These are phyloP conservation scores for Penicillium argentinense DNA, from an alignment of 495 filamentous ascomycete species.

Conservation along the genomic window DNA sequence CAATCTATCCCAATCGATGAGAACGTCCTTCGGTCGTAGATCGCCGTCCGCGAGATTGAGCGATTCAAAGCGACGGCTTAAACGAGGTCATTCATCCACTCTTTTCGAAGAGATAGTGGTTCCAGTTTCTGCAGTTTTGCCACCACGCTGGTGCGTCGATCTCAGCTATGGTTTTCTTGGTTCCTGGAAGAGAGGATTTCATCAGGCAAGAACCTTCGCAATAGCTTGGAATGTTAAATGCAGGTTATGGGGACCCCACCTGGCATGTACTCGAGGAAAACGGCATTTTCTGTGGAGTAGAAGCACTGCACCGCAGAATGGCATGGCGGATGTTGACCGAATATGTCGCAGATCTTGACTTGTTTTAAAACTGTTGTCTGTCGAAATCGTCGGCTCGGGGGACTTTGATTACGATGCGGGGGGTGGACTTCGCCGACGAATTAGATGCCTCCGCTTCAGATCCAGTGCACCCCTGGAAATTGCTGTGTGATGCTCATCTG, in stretches of 20 bases:
- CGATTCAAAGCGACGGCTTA: slow-evolving; percentile 42
- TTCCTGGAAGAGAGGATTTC: slow-evolving; percentile 7
- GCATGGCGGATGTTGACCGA: slow-evolving; percentile 26
- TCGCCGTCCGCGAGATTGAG: slow-evolving; percentile 37
- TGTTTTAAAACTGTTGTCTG: slow-evolving; percentile 33
- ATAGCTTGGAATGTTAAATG: neutral
- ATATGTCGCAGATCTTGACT: slow-evolving; percentile 27
- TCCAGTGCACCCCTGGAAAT: slow-evolving; percentile 30
- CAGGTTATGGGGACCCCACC: slow-evolving; percentile 13
- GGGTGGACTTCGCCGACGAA: slow-evolving; percentile 39
- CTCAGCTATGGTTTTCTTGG: slow-evolving; percentile 5
- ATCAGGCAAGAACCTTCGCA: slow-evolving; percentile 5
- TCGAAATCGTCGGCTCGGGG: slow-evolving; percentile 28
- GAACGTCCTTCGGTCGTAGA: slow-evolving; percentile 31
- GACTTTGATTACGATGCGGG: slow-evolving; percentile 37
- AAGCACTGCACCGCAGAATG: slow-evolving; percentile 34
- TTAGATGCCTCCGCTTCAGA: slow-evolving; percentile 35
- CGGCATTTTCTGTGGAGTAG: slow-evolving; percentile 22
- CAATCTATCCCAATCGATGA: slow-evolving; percentile 26
- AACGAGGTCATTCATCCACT: slow-evolving; percentile 40
- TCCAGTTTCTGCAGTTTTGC: slow-evolving; percentile 33
- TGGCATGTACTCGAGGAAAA: slow-evolving; percentile 43
- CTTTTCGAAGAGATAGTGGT: slow-evolving; percentile 26
- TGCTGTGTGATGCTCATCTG: slow-evolving; percentile 24
- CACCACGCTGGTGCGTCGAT: slow-evolving; percentile 22